Evolutionary conservation across 1,139 yeast species (phyloP), one percentile per base, ranked within the genome.

Genomic region (Suhomyces wounanorum): DNA sequence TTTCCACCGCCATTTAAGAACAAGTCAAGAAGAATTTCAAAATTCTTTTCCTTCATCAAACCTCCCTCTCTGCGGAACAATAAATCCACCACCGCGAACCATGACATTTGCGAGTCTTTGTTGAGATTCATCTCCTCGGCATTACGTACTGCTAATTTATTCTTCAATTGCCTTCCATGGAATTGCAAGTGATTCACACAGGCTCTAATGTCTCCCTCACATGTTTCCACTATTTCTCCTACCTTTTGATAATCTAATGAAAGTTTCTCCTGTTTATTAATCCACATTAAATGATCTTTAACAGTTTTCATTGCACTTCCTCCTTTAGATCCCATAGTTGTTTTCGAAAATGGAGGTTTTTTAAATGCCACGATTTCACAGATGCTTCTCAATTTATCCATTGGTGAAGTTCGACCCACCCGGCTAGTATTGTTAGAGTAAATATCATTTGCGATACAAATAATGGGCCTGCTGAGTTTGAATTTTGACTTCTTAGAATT

Each of bases 381-480:
- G 50, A 79, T 70, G 0, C 86, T 86, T 55, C 95, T 80, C 53
- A 94, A 70, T 54, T 82, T 84, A 49, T 91, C 95, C 69, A 94
- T 73, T 5, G 89, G 71, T 43, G 66, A 66, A 14, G 40, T 39
- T 8, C 46, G 23, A 8, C 71, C 66, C 30, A 58, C 59, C 13
- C 60, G 52, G 7, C 61, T 53, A 8, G 62, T 43, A 8, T 48
- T 79, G 4, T 82, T 79, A 1, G 89, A 80, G 63, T 87, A 92
- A 0, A 87, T 78, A 62, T 94, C 96, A 65, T 94, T 94, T 64
- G 98, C 96, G 51, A 94, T 83, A 45, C 96, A 94, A 49, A 94
- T 89, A 18, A 94, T 90, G 0, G 99, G 99, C 56, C 99, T 76
- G 58, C 79, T 75, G 44, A 92, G 68, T 4, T 85, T 41, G 47